Conservation (phyloP, 164 flowering plant genomes). For the Dillenia turbinata region DNA sequence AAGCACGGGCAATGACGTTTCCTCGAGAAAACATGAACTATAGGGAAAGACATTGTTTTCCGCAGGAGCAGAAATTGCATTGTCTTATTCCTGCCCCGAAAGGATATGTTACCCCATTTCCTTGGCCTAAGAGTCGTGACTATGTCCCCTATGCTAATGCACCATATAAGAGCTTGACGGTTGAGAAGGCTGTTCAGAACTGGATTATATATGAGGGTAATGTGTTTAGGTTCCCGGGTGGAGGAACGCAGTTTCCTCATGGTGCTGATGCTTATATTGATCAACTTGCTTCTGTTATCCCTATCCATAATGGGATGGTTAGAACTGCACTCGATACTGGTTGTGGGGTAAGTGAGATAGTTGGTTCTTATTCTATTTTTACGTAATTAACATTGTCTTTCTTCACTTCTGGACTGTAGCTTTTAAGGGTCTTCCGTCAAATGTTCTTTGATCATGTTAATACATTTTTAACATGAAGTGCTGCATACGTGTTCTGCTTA, state of each 20-base stretch:
- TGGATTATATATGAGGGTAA: slow-evolving; percentile 56
- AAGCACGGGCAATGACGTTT: slow-evolving; percentile 42
- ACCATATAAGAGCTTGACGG: slow-evolving; percentile 50
- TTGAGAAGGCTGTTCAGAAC: slow-evolving; percentile 29
- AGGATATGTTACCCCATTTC: slow-evolving; percentile 49
- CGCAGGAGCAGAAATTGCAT: slow-evolving; percentile 38
- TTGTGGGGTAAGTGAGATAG: slow-evolving; percentile 50
- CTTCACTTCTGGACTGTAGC: background rate
- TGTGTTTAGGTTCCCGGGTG: slow-evolving; percentile 52
- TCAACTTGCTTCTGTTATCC: slow-evolving; percentile 47
- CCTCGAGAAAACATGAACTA: slow-evolving; percentile 51
- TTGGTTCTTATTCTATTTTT: background rate
- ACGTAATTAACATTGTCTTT: too few species aligned
- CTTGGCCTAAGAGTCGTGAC: slow-evolving; percentile 57
- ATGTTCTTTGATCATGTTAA: too few species aligned
- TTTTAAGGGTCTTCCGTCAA: too few species aligned
- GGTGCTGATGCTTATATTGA: slow-evolving; percentile 55
- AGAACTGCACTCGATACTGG: slow-evolving; percentile 52
- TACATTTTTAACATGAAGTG: too few species aligned
- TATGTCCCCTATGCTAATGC: slow-evolving; percentile 57
- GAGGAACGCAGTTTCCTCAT: slow-evolving; percentile 53
- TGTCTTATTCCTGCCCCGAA: slow-evolving; percentile 55
- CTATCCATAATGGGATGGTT: slow-evolving; percentile 41
- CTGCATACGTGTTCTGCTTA: slow-evolving; percentile 2
- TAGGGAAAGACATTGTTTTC: slow-evolving; percentile 52